phyloP scores from a whole-genome alignment of 2,329 filamentous ascomycete genomes.

The Aspergillus caelatus region DNA sequence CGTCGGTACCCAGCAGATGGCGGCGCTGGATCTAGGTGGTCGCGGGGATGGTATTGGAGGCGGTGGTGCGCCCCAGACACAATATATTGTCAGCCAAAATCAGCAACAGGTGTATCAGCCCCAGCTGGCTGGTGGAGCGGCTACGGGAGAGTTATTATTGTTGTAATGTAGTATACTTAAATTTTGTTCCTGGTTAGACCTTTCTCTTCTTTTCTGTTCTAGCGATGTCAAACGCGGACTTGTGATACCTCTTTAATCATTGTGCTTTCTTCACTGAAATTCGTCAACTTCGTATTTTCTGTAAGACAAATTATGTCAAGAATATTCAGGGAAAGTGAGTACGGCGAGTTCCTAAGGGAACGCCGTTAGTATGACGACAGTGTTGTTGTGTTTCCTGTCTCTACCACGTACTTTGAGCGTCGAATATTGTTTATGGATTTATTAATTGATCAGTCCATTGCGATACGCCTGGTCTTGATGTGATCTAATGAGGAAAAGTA shows the following conservation, averaged over 20 bases:
- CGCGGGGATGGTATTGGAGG: slow-evolving; percentile 68
- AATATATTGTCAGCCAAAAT: slow-evolving; percentile 78
- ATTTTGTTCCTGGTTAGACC: slow-evolving; percentile 19
- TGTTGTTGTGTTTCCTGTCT: too few relatives aligned
- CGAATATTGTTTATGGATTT: background rate
- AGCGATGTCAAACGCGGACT: slow-evolving; percentile 14
- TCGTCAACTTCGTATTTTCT: background rate
- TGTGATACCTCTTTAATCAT: slow-evolving; percentile 16
- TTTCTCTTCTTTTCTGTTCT: slow-evolving; percentile 2
- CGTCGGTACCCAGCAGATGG: slow-evolving; percentile 74
- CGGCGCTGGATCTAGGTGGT: slow-evolving; percentile 68
- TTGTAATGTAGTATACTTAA: slow-evolving; percentile 47
- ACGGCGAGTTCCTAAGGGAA: background rate
- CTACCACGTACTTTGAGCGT: background rate
- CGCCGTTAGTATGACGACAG: too few relatives aligned
- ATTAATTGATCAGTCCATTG: background rate
- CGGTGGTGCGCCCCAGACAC: slow-evolving; percentile 52
- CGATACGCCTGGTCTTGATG: background rate
- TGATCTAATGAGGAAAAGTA: background rate
- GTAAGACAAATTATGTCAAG: background rate
- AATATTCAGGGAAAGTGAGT: background rate
- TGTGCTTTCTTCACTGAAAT: background rate
- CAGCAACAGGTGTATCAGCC: slow-evolving; percentile 76
- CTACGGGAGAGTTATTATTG: slow-evolving; percentile 72
- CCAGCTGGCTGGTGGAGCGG: slow-evolving; percentile 62